phyloP scores from a whole-genome alignment of 257 asterid species.

The Solanum ossicruentum region DNA sequence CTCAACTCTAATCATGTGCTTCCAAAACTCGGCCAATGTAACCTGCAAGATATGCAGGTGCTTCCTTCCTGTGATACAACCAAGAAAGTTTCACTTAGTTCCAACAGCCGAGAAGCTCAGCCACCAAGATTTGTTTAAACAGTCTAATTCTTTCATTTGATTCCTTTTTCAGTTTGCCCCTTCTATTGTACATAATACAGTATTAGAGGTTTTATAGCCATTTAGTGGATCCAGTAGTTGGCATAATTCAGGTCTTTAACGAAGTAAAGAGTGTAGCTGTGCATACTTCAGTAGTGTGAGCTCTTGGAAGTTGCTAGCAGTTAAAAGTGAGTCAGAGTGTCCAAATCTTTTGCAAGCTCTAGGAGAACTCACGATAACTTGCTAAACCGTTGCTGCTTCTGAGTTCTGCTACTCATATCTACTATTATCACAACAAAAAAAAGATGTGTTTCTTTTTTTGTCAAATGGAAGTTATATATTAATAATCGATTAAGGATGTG shows the following conservation, averaged over 20 bases:
- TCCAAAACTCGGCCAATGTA: constrained; percentile 10
- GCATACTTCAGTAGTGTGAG: neutral
- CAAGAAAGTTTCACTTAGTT: constrained; percentile 6
- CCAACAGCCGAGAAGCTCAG: constrained; percentile 6
- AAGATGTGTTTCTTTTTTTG: neutral
- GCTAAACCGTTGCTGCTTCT: neutral
- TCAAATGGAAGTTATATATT: too few relatives aligned
- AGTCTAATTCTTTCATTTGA: neutral
- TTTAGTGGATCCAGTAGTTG: neutral
- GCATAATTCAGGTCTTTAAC: neutral
- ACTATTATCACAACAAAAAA: neutral
- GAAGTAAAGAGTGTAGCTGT: neutral
- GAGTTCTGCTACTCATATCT: neutral
- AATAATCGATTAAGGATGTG: too few relatives aligned
- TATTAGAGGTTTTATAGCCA: neutral
- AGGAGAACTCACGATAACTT: neutral
- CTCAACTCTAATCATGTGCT: constrained; percentile 11
- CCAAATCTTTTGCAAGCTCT: neutral
- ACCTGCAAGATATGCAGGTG: neutral
- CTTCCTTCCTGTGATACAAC: constrained; percentile 14
- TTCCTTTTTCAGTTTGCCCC: neutral
- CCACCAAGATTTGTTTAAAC: constrained; percentile 2
- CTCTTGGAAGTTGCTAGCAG: neutral
- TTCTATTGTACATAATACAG: constrained; percentile 21
- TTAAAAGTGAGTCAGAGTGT: neutral